phyloP scores from a whole-genome alignment of 148 eudicot genomes.

The Vaccinium vitisidaea region DNA sequence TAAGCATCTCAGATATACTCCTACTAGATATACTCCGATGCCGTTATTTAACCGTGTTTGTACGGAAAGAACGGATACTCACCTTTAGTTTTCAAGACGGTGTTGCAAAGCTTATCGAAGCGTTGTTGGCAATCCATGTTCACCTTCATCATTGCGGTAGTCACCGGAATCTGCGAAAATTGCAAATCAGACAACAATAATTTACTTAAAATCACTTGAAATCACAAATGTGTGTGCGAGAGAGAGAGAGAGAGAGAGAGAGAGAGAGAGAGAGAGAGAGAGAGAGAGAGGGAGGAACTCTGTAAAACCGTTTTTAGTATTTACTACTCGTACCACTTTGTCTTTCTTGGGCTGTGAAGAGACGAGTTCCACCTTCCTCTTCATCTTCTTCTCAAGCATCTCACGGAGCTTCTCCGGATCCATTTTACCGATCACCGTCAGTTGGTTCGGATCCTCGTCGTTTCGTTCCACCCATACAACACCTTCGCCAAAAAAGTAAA shows the following conservation, averaged over 20 bases:
- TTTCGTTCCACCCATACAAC: constrained; percentile 32
- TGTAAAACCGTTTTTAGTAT: too few relatives aligned
- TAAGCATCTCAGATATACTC: not conserved
- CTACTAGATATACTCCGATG: not conserved
- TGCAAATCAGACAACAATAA: not conserved
- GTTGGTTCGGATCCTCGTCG: constrained; percentile 27
- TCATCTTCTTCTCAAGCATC: constrained; percentile 37
- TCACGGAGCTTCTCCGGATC: constrained; percentile 53
- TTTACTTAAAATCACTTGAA: not conserved
- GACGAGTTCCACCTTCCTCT: constrained; percentile 50
- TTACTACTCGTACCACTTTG: constrained; percentile 23
- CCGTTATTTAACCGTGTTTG: not conserved
- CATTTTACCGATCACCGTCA: constrained; percentile 38
- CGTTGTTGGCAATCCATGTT: constrained; percentile 72
- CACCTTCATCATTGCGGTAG: constrained; percentile 65
- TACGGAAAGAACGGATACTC: not conserved
- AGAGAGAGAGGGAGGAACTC: too few relatives aligned
- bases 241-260: too few relatives aligned
- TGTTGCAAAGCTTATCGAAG: constrained; percentile 40
- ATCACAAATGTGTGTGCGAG: too few relatives aligned
- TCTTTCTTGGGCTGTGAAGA: constrained; percentile 44
- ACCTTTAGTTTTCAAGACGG: constrained; percentile 54
- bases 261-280: too few relatives aligned
- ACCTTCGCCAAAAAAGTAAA: constrained; percentile 26
- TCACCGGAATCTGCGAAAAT: constrained; percentile 43